A percentile compares a stretch with the other conserved stretches of the same genome.
These are phyloP conservation scores for Gillenia trifoliata DNA, from an alignment of 306 rosid species.

Conservation along the genomic window DNA sequence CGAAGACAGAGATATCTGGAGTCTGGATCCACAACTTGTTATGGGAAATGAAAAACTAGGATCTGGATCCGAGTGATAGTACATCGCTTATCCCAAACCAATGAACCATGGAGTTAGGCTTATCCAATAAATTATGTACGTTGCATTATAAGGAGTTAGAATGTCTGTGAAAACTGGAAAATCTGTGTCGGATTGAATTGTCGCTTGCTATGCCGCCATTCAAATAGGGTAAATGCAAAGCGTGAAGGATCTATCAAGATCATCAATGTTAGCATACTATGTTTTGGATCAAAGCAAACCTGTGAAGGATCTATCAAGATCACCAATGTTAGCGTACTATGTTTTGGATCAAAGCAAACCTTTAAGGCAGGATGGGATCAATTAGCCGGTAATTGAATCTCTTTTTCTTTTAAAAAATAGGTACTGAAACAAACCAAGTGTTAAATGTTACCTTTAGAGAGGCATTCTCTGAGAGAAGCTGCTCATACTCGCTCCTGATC, in stretches of 20 bases:
- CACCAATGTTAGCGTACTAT: neutral
- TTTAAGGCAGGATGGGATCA: neutral
- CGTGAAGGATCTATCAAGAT: neutral
- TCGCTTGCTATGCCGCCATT: neutral
- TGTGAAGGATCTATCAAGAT: neutral
- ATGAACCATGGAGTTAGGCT: neutral
- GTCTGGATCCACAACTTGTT: neutral
- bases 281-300: neutral
- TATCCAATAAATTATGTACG: neutral
- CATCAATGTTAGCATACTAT: neutral
- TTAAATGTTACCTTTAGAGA: slow-evolving; percentile 62
- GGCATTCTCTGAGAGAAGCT: slow-evolving; percentile 79
- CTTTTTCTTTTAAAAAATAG: neutral
- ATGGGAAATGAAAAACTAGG: neutral
- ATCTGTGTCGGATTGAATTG: neutral
- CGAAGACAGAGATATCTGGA: neutral
- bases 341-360: neutral
- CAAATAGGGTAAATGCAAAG: neutral
- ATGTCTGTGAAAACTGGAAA: neutral
- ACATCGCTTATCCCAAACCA: neutral
- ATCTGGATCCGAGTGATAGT: neutral
- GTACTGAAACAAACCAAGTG: neutral
- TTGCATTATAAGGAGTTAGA: neutral
- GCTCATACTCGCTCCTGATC: slow-evolving; percentile 81
- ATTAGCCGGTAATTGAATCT: neutral